Conservation (phyloP, 2,329 filamentous ascomycete species). For the Colletotrichum eremochloae region DNA sequence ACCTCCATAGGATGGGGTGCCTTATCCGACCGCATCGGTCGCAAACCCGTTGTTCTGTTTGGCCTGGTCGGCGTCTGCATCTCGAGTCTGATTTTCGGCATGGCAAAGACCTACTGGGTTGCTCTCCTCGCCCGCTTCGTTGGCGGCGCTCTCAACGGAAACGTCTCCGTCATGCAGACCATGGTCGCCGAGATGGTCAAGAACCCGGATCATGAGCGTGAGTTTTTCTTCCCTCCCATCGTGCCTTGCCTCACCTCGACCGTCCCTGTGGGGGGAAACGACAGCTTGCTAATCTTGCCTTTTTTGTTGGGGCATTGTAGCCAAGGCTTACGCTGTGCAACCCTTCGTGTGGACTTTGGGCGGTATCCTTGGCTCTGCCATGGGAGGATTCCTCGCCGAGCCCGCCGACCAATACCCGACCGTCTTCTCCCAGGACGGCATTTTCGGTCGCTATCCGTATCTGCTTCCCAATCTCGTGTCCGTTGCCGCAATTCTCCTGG, state of each 20-base stretch:
- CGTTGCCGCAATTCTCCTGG: slow-evolving; percentile 73
- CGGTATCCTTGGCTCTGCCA: slow-evolving; percentile 53
- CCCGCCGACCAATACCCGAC: slow-evolving; percentile 52
- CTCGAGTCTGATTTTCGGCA: slow-evolving; percentile 57
- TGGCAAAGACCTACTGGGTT: slow-evolving; percentile 58
- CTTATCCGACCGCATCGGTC: slow-evolving; percentile 56
- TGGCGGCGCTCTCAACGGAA: slow-evolving; percentile 56
- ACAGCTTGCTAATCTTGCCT: slow-evolving; percentile 11
- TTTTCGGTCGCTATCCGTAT: slow-evolving; percentile 76
- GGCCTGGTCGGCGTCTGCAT: slow-evolving; percentile 51
- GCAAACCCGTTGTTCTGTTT: slow-evolving; percentile 49
- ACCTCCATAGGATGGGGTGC: slow-evolving; percentile 59
- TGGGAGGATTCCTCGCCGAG: slow-evolving; percentile 54
- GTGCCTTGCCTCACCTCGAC: neutral
- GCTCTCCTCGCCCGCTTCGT: slow-evolving; percentile 57
- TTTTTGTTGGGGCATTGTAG: slow-evolving; percentile 36
- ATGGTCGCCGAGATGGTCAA: slow-evolving; percentile 60
- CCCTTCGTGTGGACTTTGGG: slow-evolving; percentile 56
- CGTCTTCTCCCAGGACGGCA: slow-evolving; percentile 54
- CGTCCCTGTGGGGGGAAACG: neutral
- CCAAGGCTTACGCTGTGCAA: slow-evolving; percentile 53
- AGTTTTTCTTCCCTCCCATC: slow-evolving; percentile 10
- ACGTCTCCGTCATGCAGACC: slow-evolving; percentile 57
- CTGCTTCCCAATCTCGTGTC: slow-evolving; percentile 69
- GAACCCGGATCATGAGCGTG: slow-evolving; percentile 56